Evolutionary conservation across 257 asterid species (phyloP).

Genomic region (Penstemon newberryi): DNA sequence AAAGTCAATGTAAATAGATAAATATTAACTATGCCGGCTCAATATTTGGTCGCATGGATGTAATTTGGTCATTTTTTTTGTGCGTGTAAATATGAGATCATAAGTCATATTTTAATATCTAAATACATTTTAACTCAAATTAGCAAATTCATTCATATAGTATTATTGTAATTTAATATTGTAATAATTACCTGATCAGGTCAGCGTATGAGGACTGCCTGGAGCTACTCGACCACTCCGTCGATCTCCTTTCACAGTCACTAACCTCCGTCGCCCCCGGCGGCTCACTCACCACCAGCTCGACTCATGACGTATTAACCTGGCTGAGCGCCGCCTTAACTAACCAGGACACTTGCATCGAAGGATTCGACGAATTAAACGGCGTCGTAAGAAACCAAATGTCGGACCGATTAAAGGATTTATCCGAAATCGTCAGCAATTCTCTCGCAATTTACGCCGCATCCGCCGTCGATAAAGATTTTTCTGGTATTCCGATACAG

Average conservation of each 20-base stretch:
- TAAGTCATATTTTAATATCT: no score
- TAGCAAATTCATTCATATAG: background rate
- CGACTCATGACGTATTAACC: conserved; percentile 73
- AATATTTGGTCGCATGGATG: no score
- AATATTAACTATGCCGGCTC: no score
- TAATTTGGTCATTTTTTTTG: no score
- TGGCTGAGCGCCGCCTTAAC: conserved; percentile 96
- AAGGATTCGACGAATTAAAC: conserved; percentile 59
- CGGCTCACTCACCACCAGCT: conserved; percentile 30
- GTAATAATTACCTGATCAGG: conserved; percentile 28
- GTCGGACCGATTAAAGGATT: conserved; percentile 55
- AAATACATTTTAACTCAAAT: background rate
- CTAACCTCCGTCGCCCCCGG: conserved; percentile 48
- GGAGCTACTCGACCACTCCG: conserved; percentile 81
- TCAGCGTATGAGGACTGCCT: conserved; percentile 87
- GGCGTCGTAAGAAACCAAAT: conserved; percentile 61
- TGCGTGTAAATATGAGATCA: no score
- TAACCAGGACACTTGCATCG: conserved; percentile 90
- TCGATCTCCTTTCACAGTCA: conserved; percentile 64
- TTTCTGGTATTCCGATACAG: conserved; percentile 76
- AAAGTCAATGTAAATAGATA: no score
- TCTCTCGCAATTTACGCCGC: conserved; percentile 83
- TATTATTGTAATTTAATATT: background rate
- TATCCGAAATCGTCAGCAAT: conserved; percentile 85
- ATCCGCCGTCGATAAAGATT: conserved; percentile 50